Conservation (phyloP, 371 early-diverging fungal species). For the Mortierella sp. region DNA sequence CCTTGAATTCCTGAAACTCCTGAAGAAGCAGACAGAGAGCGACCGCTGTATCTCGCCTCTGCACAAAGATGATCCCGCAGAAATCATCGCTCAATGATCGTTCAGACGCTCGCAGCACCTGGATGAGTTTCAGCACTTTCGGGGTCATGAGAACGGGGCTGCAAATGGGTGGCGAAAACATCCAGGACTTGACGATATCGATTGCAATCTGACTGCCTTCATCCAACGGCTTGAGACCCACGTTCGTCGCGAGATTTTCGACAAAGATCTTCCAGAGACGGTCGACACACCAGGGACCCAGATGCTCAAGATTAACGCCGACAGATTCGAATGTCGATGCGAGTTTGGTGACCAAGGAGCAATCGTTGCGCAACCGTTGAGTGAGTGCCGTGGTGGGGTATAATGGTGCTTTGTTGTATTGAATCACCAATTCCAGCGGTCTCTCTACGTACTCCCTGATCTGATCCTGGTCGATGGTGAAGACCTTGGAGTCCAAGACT, state of each 20-base stretch:
- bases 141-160: constrained; percentile 59
- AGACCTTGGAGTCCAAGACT: constrained; percentile 72
- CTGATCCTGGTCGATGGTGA: constrained; percentile 64
- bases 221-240: constrained; percentile 12
- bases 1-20: constrained; percentile 62
- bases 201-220: constrained; percentile 11
- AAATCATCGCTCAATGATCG: constrained; percentile 57
- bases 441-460: constrained; percentile 56
- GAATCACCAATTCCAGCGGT: constrained; percentile 64
- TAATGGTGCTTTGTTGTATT: constrained; percentile 57
- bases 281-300: constrained; percentile 80
- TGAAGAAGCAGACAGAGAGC: constrained; percentile 67
- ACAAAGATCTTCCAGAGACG: constrained; percentile 61
- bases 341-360: constrained; percentile 54
- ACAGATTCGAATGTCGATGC: constrained; percentile 55
- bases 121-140: constrained; percentile 70
- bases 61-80: constrained; percentile 89
- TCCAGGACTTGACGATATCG: constrained; percentile 48
- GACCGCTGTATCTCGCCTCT: constrained; percentile 79
- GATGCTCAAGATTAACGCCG: constrained; percentile 54
- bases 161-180: background rate
- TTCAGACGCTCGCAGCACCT: constrained; percentile 59
- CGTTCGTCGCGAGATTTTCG: constrained; percentile 42
- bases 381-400: constrained; percentile 61
- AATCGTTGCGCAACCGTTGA: constrained; percentile 52